Conservation (phyloP, 768 basidiomycete genomes). For the Lepiota subincarnata region DNA sequence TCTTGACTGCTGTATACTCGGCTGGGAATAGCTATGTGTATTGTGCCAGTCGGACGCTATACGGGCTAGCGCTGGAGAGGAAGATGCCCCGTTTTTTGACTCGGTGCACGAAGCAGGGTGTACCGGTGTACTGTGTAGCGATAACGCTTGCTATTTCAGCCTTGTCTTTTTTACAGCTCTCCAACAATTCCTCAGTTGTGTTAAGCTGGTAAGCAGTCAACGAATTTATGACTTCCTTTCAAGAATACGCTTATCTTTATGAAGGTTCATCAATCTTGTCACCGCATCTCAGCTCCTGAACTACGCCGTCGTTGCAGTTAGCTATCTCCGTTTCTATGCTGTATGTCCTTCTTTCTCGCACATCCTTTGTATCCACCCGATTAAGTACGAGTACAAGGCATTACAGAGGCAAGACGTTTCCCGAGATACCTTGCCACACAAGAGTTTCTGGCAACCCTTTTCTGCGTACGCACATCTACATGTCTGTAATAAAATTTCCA, state of each 20-base stretch:
- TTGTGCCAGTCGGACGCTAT: slow-evolving; percentile 50
- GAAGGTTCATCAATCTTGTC: slow-evolving; percentile 46
- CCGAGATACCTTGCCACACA: slow-evolving; percentile 40
- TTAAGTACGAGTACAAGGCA: slow-evolving; percentile 26
- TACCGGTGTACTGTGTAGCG: slow-evolving; percentile 52
- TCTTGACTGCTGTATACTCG: slow-evolving; percentile 68
- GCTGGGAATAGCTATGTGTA: slow-evolving; percentile 70
- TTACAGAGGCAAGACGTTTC: slow-evolving; percentile 41
- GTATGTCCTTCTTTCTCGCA: slow-evolving; percentile 21
- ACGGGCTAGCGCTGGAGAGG: slow-evolving; percentile 55
- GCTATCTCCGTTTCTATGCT: slow-evolving; percentile 44
- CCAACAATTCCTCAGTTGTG: slow-evolving; percentile 43
- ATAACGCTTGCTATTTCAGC: slow-evolving; percentile 33
- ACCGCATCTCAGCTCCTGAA: slow-evolving; percentile 47
- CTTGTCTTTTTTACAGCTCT: slow-evolving; percentile 48
- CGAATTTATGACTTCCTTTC: background rate
- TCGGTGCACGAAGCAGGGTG: slow-evolving; percentile 49
- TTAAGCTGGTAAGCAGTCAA: slow-evolving; percentile 39
- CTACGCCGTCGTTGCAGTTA: slow-evolving; percentile 43
- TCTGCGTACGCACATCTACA: slow-evolving; percentile 31
- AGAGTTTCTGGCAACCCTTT: slow-evolving; percentile 48
- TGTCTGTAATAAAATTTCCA: background rate
- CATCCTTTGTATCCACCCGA: background rate
- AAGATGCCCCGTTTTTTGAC: slow-evolving; percentile 53
- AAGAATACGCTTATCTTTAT: background rate